These are phyloP conservation scores for Haberlea rhodopensis DNA, from an alignment of 257 asterid genomes.

Conservation along the genomic window DNA sequence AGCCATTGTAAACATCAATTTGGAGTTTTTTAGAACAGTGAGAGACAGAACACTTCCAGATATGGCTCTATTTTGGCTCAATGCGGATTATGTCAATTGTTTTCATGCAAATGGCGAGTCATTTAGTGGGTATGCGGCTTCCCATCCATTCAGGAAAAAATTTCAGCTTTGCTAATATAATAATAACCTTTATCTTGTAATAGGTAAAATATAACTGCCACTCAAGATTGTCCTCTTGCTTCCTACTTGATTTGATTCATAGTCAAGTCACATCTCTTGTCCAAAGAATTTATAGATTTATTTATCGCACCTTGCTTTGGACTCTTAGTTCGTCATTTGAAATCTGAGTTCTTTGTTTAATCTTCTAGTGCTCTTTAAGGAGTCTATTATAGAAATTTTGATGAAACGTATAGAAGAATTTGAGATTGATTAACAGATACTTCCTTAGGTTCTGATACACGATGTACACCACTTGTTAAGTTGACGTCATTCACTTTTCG, in stretches of 20 bases:
- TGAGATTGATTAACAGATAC: not conserved
- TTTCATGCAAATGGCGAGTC: conserved; percentile 80
- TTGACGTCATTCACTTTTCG: too few relatives aligned
- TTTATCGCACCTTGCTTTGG: not conserved
- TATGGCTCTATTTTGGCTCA: conserved; percentile 89
- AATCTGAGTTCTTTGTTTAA: not conserved
- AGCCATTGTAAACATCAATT: conserved; percentile 67
- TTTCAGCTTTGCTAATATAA: not conserved
- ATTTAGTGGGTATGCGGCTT: conserved; percentile 73
- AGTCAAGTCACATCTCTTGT: conserved; percentile 3
- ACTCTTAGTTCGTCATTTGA: not conserved
- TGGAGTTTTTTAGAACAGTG: conserved; percentile 63
- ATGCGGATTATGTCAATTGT: conserved; percentile 92
- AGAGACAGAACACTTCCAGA: conserved; percentile 66
- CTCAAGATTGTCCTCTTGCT: conserved; percentile 11
- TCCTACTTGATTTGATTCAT: conserved; percentile 7
- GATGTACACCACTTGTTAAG: too few relatives aligned
- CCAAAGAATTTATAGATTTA: conserved; percentile 1
- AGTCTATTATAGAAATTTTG: too few relatives aligned
- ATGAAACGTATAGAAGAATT: not conserved
- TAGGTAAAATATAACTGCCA: conserved; percentile 11
- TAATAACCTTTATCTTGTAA: not conserved
- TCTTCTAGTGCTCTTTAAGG: not conserved
- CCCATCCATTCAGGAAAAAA: conserved; percentile 14
- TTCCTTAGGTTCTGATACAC: not conserved